These are phyloP conservation scores for Dendrobium huoshanense DNA, from an alignment of 106 monocot genomes.

Conservation along the genomic window DNA sequence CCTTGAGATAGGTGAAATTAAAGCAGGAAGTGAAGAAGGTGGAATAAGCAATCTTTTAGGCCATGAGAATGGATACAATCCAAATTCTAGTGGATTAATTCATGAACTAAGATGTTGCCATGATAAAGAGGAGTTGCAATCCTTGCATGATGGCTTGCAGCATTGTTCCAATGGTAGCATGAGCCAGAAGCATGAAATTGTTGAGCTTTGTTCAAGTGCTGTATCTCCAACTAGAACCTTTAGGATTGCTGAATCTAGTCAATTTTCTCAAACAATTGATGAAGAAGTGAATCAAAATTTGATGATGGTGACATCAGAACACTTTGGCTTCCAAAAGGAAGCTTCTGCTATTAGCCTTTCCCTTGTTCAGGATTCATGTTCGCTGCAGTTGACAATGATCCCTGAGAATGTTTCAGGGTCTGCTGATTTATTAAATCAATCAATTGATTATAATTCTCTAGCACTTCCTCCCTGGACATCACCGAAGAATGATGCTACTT, in stretches of 20 bases:
- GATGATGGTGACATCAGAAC: neutral
- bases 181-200: neutral
- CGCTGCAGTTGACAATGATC: neutral
- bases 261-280: conserved; percentile 7
- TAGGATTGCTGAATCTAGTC: neutral
- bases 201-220: conserved; percentile 4
- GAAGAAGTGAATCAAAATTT: conserved; percentile 6
- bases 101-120: neutral
- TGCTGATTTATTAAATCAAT: conserved; percentile 7
- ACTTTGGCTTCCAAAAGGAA: conserved; percentile 5
- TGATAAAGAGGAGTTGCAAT: conserved; percentile 15
- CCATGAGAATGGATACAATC: conserved; percentile 6
- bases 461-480: neutral
- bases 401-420: conserved; percentile 6
- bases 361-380: conserved; percentile 14
- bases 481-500: conserved; percentile 1
- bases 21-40: neutral
- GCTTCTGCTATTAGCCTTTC: conserved; percentile 1
- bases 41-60: neutral
- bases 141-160: conserved; percentile 32
- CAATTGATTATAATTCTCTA: neutral
- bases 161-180: conserved; percentile 27
- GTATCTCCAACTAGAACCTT: neutral
- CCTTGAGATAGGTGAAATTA: neutral
- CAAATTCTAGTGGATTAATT: neutral